Conservation (phyloP, 2,329 filamentous ascomycete genomes). For the Aspergillus tamarii region DNA sequence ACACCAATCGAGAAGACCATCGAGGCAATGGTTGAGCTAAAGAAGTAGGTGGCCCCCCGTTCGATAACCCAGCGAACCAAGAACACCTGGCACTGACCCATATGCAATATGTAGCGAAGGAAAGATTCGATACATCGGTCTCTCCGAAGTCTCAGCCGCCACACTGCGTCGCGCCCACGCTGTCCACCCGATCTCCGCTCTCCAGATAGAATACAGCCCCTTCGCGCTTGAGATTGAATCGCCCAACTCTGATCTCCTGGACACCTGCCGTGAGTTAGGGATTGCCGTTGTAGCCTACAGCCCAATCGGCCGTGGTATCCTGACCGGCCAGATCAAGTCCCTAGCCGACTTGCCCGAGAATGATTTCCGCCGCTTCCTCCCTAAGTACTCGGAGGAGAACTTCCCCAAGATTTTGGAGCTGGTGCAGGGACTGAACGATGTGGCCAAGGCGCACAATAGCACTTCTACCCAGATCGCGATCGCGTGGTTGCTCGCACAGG, state of each 20-base stretch:
- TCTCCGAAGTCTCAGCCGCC: slow-evolving; percentile 49
- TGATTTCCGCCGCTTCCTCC: slow-evolving; percentile 53
- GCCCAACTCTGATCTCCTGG: slow-evolving; percentile 51
- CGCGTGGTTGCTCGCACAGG: slow-evolving; percentile 66
- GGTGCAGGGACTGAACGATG: slow-evolving; percentile 51
- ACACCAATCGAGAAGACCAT: slow-evolving; percentile 51
- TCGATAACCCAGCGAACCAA: no score
- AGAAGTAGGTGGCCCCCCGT: slow-evolving; percentile 29
- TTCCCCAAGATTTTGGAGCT: slow-evolving; percentile 59
- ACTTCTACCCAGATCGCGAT: slow-evolving; percentile 63
- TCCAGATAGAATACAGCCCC: slow-evolving; percentile 57
- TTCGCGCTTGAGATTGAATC: slow-evolving; percentile 55
- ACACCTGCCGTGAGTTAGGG: slow-evolving; percentile 61
- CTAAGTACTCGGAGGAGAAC: slow-evolving; percentile 55
- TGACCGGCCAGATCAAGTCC: slow-evolving; percentile 55
- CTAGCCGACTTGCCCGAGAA: slow-evolving; percentile 50
- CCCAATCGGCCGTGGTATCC: slow-evolving; percentile 62
- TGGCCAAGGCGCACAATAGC: slow-evolving; percentile 59
- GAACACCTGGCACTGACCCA: no score
- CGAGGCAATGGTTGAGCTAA: slow-evolving; percentile 48
- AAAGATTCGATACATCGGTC: slow-evolving; percentile 55
- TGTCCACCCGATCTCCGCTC: slow-evolving; percentile 51
- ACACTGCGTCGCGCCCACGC: slow-evolving; percentile 54
- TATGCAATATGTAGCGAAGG: slow-evolving; percentile 35
- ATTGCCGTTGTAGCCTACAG: slow-evolving; percentile 61